Evolutionary conservation across 345 rosid species (phyloP), one percentile per base, ranked within the genome.

Genomic region (Turritis glabra): DNA sequence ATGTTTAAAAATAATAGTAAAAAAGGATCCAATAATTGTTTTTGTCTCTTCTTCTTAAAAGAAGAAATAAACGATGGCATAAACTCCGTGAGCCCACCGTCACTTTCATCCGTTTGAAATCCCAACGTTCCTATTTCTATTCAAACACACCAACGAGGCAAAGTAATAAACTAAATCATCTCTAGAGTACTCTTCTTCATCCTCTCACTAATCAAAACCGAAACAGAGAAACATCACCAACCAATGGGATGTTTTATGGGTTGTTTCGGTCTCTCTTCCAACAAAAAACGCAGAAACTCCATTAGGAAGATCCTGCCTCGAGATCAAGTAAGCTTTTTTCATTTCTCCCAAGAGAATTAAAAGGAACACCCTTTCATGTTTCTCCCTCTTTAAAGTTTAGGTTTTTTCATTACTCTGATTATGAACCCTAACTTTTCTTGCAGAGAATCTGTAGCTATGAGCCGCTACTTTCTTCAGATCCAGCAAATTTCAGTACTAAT

Each of bases 171-270:
- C 41, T 12, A 32, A 64, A 29, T 14, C 71, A 15, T 44, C 56
- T 66, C 53, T 64, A 11, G 0, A 11, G 0, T 38, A 3, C 41
- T 67, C 59, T 53, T 67, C 67, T 37, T 30, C 53, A 7, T 13
- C 15, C 12, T n/a, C 26, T 53, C n/a, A 38, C 35, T 17, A 65
- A 15, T 47, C 56, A 21, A 25, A 65, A 14, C 60, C 61, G 41
- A 71, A 64, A 35, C 37, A 44, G 50, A 73, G 55, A 53, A 75
- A 47, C 57, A 52, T 48, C 65, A 62, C 61, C 47, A 61, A 50
- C 21, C 48, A 59, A 93, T 91, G 97, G 97, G 90, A 61, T 93
- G 98, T 79, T 93, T 93, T 54, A 83, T 87, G 44, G 92, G 87
- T 22, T 93, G 97, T 80, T 93, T 93, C 74, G 92, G 98, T 64